A percentile compares a stretch with the other conserved stretches of the same genome.
Conservation (phyloP, 2,329 filamentous ascomycete genomes). For the Didymella segeticola region DNA sequence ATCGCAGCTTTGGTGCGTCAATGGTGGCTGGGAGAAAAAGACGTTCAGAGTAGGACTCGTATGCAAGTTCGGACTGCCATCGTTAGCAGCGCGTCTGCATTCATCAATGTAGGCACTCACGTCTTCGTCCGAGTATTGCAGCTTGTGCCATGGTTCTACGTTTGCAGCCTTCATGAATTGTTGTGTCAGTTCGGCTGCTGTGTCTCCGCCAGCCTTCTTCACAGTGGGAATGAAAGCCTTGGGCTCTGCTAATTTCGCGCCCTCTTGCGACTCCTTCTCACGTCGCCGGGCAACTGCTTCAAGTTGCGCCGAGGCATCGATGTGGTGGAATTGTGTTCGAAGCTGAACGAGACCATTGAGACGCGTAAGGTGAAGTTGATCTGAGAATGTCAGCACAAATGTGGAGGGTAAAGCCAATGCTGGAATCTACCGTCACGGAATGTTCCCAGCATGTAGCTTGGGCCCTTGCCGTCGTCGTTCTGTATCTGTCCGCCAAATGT, state of each 20-base stretch:
- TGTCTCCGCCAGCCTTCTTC: constrained; percentile 75
- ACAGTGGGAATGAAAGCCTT: constrained; percentile 87
- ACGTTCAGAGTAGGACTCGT: constrained; percentile 75
- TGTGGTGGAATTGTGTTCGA: constrained; percentile 88
- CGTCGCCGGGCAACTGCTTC: constrained; percentile 59
- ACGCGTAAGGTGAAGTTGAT: constrained; percentile 85
- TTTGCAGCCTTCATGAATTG: constrained; percentile 79
- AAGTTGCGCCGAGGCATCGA: constrained; percentile 82
- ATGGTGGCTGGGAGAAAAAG: constrained; percentile 64
- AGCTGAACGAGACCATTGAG: constrained; percentile 85
- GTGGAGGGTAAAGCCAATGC: not conserved
- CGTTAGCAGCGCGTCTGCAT: constrained; percentile 1
- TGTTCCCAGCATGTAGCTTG: constrained; percentile 87
- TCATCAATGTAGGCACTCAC: constrained; percentile 39
- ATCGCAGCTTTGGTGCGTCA: constrained; percentile 58
- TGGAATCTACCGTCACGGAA: constrained; percentile 74
- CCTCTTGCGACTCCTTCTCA: constrained; percentile 56
- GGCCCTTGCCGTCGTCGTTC: constrained; percentile 71
- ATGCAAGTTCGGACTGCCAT: constrained; percentile 68
- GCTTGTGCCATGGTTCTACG: constrained; percentile 79
- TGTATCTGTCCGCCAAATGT: constrained; percentile 84
- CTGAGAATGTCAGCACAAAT: constrained; percentile 53
- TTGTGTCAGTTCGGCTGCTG: constrained; percentile 73
- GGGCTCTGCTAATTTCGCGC: constrained; percentile 60
- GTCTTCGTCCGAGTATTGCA: constrained; percentile 84